Evolutionary conservation across 2,329 filamentous ascomycete genomes (phyloP), one percentile per base, ranked within the genome.

Genomic region (Amauroascus verrucosus): DNA sequence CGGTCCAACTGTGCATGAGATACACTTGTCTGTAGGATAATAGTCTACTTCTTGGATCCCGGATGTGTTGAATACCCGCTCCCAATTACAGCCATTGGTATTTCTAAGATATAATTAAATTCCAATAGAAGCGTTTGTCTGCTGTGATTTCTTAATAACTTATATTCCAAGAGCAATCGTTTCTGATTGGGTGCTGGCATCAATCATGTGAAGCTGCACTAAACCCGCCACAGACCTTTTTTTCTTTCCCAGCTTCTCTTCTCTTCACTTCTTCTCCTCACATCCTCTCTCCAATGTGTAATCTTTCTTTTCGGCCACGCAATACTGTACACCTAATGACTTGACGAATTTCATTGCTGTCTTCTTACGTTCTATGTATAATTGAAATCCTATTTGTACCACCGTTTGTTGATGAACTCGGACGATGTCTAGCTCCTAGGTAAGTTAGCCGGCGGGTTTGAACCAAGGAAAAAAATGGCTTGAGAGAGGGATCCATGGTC

Each of bases 311-410:
- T n/a, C 20, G n/a, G 44, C n/a, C n/a, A n/a, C n/a, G 9, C 14
- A 1, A 35, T 6, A 1, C 24, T 13, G 13, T 28, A 16, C 1
- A 24, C 7, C 20, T 44, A n/a, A 51, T 43, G 48, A 51, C 40
- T 51, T 51, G n/a, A 51, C 28, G 48, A 51, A 35, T 51, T 35
- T 51, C 48, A 32, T 51, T 33, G 11, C 40, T 41, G 28, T 35
- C 16, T 9, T 35, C 14, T 32, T 41, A n/a, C 20, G 18, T 24
- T 2, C 20, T 16, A 11, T 28, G 48, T 41, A 45, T 14, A 8
- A 35, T 35, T 43, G 40, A 20, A 32, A 30, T 16, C 18, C 14
- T 33, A 20, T 16, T 35, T 33, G 18, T 47, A 22, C 11, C 13
- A 18, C 13, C 16, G 8, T 9, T 32, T 32, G 14, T 32, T 32